phyloP scores from a whole-genome alignment of 371 early-diverging fungal species.

The Mortierella sp. region DNA sequence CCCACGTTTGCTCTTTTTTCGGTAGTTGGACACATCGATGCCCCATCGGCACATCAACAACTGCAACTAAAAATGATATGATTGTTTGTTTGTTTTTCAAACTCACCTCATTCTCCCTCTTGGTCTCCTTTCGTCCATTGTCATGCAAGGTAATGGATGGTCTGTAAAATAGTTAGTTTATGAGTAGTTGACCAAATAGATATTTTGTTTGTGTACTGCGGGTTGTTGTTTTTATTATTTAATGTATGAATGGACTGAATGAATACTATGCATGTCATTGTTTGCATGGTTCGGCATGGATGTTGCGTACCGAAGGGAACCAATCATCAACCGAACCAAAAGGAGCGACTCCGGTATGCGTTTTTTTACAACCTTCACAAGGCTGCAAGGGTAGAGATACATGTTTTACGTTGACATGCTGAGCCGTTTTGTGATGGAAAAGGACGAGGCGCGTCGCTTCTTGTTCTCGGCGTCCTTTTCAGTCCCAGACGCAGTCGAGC shows the following conservation, averaged over 20 bases:
- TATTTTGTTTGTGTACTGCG: no score
- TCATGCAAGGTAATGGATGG: neutral
- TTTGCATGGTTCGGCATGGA: no score
- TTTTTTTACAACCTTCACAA: no score
- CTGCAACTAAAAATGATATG: neutral
- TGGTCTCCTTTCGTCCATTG: neutral
- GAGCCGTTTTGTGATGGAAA: slow-evolving; percentile 18
- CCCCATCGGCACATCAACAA: neutral
- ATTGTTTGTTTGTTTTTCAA: slow-evolving; percentile 3
- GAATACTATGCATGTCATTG: neutral
- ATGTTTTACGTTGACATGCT: slow-evolving; percentile 7
- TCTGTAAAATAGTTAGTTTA: neutral
- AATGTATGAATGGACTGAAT: neutral
- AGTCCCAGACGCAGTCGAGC: neutral
- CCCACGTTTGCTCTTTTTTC: slow-evolving; percentile 2
- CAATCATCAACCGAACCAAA: neutral
- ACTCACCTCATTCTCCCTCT: neutral
- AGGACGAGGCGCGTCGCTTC: slow-evolving; percentile 17
- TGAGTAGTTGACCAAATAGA: neutral
- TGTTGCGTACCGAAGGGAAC: no score
- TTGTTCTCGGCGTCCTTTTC: slow-evolving; percentile 13
- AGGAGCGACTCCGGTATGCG: neutral
- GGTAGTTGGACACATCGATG: neutral
- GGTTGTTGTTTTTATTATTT: neutral
- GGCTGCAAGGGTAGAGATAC: no score